Conservation (phyloP, 164 flowering plant genomes). For the Pachysandra terminalis region DNA sequence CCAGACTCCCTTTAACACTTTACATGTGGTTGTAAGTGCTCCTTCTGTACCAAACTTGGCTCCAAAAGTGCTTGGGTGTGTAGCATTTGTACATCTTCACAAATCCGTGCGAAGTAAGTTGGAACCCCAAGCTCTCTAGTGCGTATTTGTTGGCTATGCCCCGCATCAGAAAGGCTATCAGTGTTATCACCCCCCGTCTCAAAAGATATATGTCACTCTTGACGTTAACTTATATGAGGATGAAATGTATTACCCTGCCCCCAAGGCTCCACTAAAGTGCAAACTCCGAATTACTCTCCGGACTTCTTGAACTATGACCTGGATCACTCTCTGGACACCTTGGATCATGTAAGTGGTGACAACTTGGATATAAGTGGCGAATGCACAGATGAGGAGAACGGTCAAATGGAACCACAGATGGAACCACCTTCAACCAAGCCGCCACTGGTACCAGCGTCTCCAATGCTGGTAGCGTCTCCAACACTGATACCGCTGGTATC, state of each 20-base stretch:
- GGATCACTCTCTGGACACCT: too few species aligned
- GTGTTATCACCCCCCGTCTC: constrained; percentile 21
- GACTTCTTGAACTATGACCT: neutral
- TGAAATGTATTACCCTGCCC: constrained; percentile 8
- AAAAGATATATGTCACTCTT: constrained; percentile 9
- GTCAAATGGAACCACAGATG: too few species aligned
- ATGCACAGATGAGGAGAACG: neutral
- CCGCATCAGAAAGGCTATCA: constrained; percentile 15
- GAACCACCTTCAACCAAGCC: too few species aligned
- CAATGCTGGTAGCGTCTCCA: too few species aligned
- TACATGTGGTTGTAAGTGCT: neutral
- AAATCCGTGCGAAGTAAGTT: constrained; percentile 6
- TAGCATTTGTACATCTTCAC: constrained; percentile 18
- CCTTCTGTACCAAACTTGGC: neutral
- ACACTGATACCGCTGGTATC: neutral
- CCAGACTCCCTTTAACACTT: constrained; percentile 7
- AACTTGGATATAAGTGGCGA: neutral
- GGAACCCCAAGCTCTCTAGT: constrained; percentile 11
- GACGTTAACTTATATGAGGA: constrained; percentile 17
- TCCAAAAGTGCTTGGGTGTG: constrained; percentile 13
- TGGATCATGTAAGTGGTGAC: neutral
- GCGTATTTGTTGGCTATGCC: constrained; percentile 17
- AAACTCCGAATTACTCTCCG: neutral
- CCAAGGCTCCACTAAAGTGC: constrained; percentile 7
- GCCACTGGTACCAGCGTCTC: too few species aligned